phyloP scores from a whole-genome alignment of 176 grass and related monocot genomes.

The Carex littledalei region DNA sequence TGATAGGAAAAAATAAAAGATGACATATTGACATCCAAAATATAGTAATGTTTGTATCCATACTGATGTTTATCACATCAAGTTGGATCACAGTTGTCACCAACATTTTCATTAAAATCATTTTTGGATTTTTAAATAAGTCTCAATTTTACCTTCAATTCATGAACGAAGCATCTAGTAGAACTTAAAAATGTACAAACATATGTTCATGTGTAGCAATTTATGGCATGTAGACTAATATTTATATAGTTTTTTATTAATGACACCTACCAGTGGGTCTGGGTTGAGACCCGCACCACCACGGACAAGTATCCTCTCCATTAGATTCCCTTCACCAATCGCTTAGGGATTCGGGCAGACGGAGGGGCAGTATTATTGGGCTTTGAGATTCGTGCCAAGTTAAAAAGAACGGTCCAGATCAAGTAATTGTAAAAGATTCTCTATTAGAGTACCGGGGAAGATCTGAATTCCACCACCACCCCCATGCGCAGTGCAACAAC shows the following conservation, averaged over 20 bases:
- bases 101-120: background rate
- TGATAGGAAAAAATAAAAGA: background rate
- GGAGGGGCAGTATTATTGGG: no score
- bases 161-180: background rate
- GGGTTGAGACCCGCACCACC: background rate
- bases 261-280: background rate
- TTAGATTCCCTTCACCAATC: no score
- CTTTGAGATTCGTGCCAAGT: no score
- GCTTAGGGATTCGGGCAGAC: no score
- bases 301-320: no score
- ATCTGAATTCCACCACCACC: no score
- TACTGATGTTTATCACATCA: background rate
- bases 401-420: no score
- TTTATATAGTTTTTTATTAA: background rate
- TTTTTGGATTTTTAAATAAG: background rate
- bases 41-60: background rate
- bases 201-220: background rate
- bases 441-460: no score
- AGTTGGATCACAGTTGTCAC: background rate
- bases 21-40: background rate
- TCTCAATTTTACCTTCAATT: background rate
- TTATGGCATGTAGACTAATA: background rate
- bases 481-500: background rate
- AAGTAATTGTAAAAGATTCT: no score
- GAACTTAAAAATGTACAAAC: no score